phyloP scores from a whole-genome alignment of 176 grass and related monocot genomes.

The Oryza glaberrima region DNA sequence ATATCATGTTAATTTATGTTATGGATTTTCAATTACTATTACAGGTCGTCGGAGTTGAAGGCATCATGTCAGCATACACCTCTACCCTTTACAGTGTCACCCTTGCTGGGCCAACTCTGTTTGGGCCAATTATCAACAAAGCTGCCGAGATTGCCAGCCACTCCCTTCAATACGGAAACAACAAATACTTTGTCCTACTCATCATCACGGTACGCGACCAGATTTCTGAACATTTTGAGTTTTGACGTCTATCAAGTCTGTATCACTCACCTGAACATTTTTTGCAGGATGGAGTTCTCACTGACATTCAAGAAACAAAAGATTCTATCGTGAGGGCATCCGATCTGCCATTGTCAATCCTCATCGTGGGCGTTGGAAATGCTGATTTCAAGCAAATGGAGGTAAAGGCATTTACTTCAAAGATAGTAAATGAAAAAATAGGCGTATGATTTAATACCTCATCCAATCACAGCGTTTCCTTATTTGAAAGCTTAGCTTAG shows the following conservation, averaged over 20 bases:
- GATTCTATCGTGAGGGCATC: slow-evolving; percentile 86
- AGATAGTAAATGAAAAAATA: background rate
- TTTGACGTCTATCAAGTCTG: background rate
- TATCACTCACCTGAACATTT: slow-evolving; percentile 7
- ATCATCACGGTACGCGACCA: slow-evolving; percentile 77
- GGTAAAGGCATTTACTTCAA: slow-evolving; percentile 45
- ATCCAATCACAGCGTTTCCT: background rate
- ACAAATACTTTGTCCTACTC: slow-evolving; percentile 90
- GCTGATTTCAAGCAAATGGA: slow-evolving; percentile 96
- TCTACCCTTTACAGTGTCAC: slow-evolving; percentile 64
- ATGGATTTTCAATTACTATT: slow-evolving; percentile 21
- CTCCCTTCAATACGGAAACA: slow-evolving; percentile 71
- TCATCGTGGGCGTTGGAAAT: slow-evolving; percentile 87
- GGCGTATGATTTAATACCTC: too few species aligned
- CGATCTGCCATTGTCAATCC: slow-evolving; percentile 92
- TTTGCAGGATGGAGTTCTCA: slow-evolving; percentile 88
- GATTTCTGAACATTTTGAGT: background rate
- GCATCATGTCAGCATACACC: slow-evolving; percentile 89
- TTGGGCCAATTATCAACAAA: slow-evolving; percentile 85
- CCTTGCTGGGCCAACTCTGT: slow-evolving; percentile 91
- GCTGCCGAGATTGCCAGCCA: slow-evolving; percentile 81
- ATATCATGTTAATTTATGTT: background rate
- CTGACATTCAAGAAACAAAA: slow-evolving; percentile 84
- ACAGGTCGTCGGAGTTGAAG: slow-evolving; percentile 87
- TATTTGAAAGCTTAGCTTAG: background rate